phyloP scores from a whole-genome alignment of 495 filamentous ascomycete species.

The Stereocaulon alpinum region DNA sequence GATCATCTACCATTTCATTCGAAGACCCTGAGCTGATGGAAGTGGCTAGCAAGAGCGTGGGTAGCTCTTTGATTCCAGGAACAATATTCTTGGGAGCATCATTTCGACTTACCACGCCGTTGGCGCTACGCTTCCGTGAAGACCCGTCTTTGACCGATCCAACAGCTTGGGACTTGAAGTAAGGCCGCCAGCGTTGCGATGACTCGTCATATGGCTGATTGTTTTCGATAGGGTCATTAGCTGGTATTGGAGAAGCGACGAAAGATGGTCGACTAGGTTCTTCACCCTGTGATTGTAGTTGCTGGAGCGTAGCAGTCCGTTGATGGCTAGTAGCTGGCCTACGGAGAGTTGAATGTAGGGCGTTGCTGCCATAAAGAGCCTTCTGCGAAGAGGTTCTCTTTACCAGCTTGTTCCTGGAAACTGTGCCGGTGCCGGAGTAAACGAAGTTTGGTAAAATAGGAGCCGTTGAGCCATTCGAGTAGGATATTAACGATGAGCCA shows the following conservation, averaged over 20 bases:
- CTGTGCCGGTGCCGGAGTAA: conserved; percentile 36
- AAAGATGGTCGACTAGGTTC: conserved; percentile 5
- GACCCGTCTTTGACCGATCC: conserved; percentile 30
- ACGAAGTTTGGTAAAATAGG: conserved; percentile 44
- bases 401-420: conserved; percentile 72
- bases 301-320: conserved; percentile 55
- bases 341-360: conserved; percentile 44
- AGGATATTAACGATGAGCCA: conserved; percentile 56
- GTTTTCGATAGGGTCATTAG: conserved; percentile 16
- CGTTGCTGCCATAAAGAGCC: conserved; percentile 30
- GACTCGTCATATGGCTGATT: conserved; percentile 11
- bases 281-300: conserved; percentile 16
- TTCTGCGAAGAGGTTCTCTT: conserved; percentile 66
- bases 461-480: conserved; percentile 59
- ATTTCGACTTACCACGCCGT: conserved; percentile 17
- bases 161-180: conserved; percentile 33
- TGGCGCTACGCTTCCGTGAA: conserved; percentile 23
- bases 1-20: conserved; percentile 7
- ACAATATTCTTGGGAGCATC: conserved; percentile 27
- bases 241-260: conserved; percentile 13
- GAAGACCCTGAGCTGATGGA: conserved; percentile 24
- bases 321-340: conserved; percentile 85
- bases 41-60: conserved; percentile 35
- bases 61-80: conserved; percentile 23
- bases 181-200: conserved; percentile 34